phyloP scores from a whole-genome alignment of 2,329 filamentous ascomycete genomes.

The Sporothrix pallida region DNA sequence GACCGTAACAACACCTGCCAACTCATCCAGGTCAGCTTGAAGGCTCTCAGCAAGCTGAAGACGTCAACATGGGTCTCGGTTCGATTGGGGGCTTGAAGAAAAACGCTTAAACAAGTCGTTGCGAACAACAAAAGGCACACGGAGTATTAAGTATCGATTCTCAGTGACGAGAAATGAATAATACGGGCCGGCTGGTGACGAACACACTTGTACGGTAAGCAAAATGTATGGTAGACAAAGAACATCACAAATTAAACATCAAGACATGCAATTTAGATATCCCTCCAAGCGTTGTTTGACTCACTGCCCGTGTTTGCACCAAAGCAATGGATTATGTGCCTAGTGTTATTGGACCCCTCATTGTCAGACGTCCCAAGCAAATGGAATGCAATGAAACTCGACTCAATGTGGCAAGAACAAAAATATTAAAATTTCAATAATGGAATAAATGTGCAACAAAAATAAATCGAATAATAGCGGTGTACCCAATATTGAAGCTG shows the following conservation, averaged over 20 bases:
- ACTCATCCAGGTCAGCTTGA: constrained; percentile 43
- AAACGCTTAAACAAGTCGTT: constrained; percentile 37
- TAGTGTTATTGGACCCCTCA: background rate
- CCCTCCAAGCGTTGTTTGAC: background rate
- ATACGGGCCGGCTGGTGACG: background rate
- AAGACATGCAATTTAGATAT: constrained; percentile 3
- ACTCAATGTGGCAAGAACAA: background rate
- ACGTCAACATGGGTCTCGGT: constrained; percentile 43
- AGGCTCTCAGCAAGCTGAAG: constrained; percentile 47
- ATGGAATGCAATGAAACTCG: constrained; percentile 7
- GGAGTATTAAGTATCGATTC: background rate
- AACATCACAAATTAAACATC: background rate
- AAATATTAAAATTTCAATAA: background rate
- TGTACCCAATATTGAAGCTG: constrained; percentile 19
- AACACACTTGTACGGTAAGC: background rate
- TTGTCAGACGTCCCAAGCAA: background rate
- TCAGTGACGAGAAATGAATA: background rate
- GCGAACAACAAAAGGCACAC: background rate
- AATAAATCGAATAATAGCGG: background rate
- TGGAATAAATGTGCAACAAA: background rate
- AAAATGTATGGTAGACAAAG: background rate
- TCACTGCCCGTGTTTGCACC: background rate
- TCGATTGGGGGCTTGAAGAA: constrained; percentile 45
- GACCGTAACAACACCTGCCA: constrained; percentile 31
- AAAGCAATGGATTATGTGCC: background rate